Evolutionary conservation across 2,329 filamentous ascomycete species (phyloP), one percentile per base, ranked within the genome.

Genomic region (Huntiella moniliformis): DNA sequence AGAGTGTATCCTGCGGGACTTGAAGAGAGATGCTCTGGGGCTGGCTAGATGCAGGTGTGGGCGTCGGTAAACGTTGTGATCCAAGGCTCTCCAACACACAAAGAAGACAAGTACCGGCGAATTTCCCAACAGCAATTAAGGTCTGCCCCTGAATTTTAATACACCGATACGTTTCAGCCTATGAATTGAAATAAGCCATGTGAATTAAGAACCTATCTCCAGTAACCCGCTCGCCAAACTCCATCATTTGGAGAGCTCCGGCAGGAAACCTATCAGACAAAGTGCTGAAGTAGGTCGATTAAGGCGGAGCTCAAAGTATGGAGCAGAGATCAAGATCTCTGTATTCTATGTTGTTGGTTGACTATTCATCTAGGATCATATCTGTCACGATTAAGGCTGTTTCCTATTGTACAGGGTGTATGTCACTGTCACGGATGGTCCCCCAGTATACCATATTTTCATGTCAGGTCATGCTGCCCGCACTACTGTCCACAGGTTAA

Each of bases 131-230:
- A 0, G 68, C 68, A 0, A 79, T 51, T 0, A 75, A 59, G 3
- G 53, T 52, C 55, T 77, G 79, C 0, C 63, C 62, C 0, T 51
- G 50, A 1, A 38, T 44, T n/a, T 54, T 52, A 1, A 58, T 60
- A 52, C 74, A 79, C 11, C 57, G 52, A 52, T 77, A 79, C 1
- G 64, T 68, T 55, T 77, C 79, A 37, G 93, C 58, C 2, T 71
- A 76, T 1, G 88, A 95, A 61, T 95, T 88, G 0, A 88, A 95
- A 54, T 91, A 78, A 0, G 72, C 79, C 63, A 93, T 70, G 0
- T 74, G 75, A 46, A 95, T 67, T 2, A 74, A 56, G 54, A 80
- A 77, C 4, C 49, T 51, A 13, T 50, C 52, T 2, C 52, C 54
- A 42, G 53, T 51, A 7, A 58, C 51, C 37, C 53, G 55, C 0